phyloP scores from a whole-genome alignment of 768 basidiomycete genomes.

The Serpula lacrymans region DNA sequence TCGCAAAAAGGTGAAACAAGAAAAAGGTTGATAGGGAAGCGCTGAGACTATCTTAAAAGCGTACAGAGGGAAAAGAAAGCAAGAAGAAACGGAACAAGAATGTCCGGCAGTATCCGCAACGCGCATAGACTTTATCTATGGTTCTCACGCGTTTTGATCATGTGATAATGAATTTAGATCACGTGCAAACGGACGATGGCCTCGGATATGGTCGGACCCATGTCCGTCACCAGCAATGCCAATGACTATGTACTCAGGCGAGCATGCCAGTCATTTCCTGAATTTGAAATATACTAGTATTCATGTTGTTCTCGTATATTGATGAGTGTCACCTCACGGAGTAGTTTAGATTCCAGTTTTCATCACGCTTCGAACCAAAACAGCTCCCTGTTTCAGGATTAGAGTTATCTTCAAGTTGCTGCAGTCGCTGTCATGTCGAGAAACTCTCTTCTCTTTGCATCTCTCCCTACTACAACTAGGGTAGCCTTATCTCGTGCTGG shows the following conservation, averaged over 20 bases:
- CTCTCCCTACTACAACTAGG: conserved; percentile 43
- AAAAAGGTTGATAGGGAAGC: conserved; percentile 13
- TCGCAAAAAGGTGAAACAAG: conserved; percentile 12
- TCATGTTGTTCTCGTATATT: too few species aligned
- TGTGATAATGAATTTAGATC: too few species aligned
- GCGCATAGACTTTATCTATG: conserved; percentile 19
- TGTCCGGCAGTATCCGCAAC: conserved; percentile 19
- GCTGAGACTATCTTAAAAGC: conserved; percentile 7
- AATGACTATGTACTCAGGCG: too few species aligned
- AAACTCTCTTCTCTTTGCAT: conserved; percentile 43
- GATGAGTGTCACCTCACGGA: too few species aligned
- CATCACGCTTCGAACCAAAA: too few species aligned
- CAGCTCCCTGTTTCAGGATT: conserved; percentile 16
- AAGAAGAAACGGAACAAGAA: conserved; percentile 22
- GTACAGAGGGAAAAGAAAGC: conserved; percentile 24
- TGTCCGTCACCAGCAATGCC: too few species aligned
- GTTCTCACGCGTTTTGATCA: conserved; percentile 17
- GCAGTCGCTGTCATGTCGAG: conserved; percentile 31
- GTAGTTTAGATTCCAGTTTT: too few species aligned
- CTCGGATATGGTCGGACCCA: too few species aligned
- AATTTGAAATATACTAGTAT: too few species aligned
- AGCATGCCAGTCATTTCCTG: too few species aligned
- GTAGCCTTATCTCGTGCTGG: conserved; percentile 48
- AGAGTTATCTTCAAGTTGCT: conserved; percentile 14
- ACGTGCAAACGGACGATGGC: too few species aligned